A percentile compares a stretch with the other conserved stretches of the same genome.
Evolutionary conservation across 441 rosid genomes (phyloP).

Genomic region (Adansonia gregorii): DNA sequence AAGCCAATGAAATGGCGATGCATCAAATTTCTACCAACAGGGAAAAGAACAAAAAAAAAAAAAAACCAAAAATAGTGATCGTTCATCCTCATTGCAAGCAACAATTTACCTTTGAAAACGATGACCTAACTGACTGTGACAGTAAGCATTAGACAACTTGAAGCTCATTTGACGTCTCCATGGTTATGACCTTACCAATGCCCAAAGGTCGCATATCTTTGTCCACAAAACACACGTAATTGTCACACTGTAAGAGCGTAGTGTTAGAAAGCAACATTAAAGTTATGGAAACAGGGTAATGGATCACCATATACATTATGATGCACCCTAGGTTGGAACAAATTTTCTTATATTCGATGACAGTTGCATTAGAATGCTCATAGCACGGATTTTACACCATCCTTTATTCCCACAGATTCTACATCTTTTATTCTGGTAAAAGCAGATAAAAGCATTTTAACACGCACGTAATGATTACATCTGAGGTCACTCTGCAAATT

Average conservation of each 20-base stretch:
- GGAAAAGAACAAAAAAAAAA: too few species aligned
- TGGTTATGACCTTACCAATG: not conserved
- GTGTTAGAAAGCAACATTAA: not conserved
- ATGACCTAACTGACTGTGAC: not conserved
- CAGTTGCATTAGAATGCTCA: slow-evolving; percentile 30
- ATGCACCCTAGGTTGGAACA: not conserved
- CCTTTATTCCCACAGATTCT: slow-evolving; percentile 19
- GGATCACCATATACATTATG: not conserved
- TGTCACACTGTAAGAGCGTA: not conserved
- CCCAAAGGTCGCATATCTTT: not conserved
- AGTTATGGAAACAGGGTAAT: not conserved
- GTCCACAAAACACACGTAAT: not conserved
- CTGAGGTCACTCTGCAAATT: slow-evolving; percentile 22
- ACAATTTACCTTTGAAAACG: slow-evolving; percentile 18
- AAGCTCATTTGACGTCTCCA: not conserved
- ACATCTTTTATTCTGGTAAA: slow-evolving; percentile 29
- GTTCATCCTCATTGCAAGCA: not conserved
- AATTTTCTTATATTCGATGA: not conserved
- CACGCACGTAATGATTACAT: slow-evolving; percentile 25
- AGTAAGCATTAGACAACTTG: not conserved
- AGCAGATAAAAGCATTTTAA: not conserved
- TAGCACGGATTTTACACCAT: slow-evolving; percentile 25
- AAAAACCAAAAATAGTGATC: not conserved
- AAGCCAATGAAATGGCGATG: not conserved
- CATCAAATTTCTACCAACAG: not conserved